A percentile compares a stretch with the other conserved stretches of the same genome.
phyloP scores from a whole-genome alignment of 805 yeast species.

The Candida silvatica region DNA sequence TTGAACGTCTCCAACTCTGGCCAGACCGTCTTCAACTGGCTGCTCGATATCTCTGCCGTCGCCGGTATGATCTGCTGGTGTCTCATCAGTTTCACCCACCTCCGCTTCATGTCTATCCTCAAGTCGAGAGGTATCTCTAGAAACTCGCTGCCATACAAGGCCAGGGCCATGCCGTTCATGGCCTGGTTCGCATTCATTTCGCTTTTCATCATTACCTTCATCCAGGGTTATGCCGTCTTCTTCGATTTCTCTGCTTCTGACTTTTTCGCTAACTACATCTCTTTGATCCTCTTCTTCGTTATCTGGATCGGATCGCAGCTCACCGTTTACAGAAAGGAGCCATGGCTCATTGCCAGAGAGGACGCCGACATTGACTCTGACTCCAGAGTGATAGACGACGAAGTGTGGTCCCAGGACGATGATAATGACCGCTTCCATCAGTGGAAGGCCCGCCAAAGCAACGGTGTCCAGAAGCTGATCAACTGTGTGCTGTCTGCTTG shows the following conservation, averaged over 20 bases:
- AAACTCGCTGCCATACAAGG: constrained; percentile 67
- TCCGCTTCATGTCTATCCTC: constrained; percentile 60
- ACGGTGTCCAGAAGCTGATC: too few species aligned
- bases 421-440: too few species aligned
- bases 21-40: constrained; percentile 56
- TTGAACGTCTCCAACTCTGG: constrained; percentile 45
- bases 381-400: constrained; percentile 26
- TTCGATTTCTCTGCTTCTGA: constrained; percentile 41
- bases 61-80: constrained; percentile 70
- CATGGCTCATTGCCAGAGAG: constrained; percentile 38
- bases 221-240: constrained; percentile 69
- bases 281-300: constrained; percentile 50
- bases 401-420: constrained; percentile 49
- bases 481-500: too few species aligned
- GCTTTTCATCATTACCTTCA: constrained; percentile 47
- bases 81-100: constrained; percentile 50
- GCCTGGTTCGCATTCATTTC: constrained; percentile 57
- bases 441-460: too few species aligned
- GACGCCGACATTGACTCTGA: constrained; percentile 41
- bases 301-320: constrained; percentile 41
- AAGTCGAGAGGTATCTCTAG: constrained; percentile 55
- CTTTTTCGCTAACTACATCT: constrained; percentile 67
- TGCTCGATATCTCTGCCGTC: constrained; percentile 61
- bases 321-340: constrained; percentile 42
- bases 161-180: constrained; percentile 55